A percentile compares a stretch with the other conserved stretches of the same genome.
These are phyloP conservation scores for Thraustochytrium striatum DNA, from an alignment of 352 stramenopile genomes.

Conservation along the genomic window DNA sequence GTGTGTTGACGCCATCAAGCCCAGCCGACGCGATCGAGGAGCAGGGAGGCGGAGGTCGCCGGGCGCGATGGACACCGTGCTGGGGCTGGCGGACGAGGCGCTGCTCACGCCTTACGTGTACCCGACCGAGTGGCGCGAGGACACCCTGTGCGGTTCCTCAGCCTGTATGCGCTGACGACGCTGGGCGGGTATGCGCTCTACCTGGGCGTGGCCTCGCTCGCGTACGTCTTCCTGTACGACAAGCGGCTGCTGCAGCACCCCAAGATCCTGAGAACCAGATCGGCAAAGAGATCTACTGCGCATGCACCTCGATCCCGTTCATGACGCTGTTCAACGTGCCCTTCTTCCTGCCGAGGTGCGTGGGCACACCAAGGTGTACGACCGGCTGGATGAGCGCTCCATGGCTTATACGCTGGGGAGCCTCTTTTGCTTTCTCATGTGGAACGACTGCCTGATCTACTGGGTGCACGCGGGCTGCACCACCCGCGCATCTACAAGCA, in stretches of 20 bases:
- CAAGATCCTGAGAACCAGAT: slow-evolving; percentile 69
- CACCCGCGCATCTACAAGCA: slow-evolving; percentile 63
- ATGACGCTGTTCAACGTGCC: slow-evolving; percentile 66
- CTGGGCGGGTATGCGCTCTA: slow-evolving; percentile 64
- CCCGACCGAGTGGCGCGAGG: slow-evolving; percentile 57
- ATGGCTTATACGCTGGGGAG: slow-evolving; percentile 59
- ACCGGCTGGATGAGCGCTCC: slow-evolving; percentile 57
- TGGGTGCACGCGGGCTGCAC: slow-evolving; percentile 70
- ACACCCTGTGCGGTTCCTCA: slow-evolving; percentile 60
- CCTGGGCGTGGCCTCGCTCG: slow-evolving; percentile 58
- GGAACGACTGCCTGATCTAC: slow-evolving; percentile 73
- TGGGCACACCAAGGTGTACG: slow-evolving; percentile 63
- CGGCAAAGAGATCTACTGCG: slow-evolving; percentile 60
- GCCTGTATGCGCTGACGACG: slow-evolving; percentile 61
- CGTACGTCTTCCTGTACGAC: slow-evolving; percentile 67
- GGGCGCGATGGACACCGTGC: slow-evolving; percentile 62
- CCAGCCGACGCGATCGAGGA: background rate
- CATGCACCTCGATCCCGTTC: slow-evolving; percentile 62
- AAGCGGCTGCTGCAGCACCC: slow-evolving; percentile 64
- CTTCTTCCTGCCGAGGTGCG: slow-evolving; percentile 65
- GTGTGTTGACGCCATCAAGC: background rate
- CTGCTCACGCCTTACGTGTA: slow-evolving; percentile 62
- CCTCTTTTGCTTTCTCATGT: slow-evolving; percentile 63
- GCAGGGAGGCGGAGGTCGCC: background rate
- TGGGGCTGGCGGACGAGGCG: slow-evolving; percentile 61